Evolutionary conservation across 164 flowering plant genomes (phyloP), one percentile per base, ranked within the genome.

Genomic region (Pachysandra terminalis): DNA sequence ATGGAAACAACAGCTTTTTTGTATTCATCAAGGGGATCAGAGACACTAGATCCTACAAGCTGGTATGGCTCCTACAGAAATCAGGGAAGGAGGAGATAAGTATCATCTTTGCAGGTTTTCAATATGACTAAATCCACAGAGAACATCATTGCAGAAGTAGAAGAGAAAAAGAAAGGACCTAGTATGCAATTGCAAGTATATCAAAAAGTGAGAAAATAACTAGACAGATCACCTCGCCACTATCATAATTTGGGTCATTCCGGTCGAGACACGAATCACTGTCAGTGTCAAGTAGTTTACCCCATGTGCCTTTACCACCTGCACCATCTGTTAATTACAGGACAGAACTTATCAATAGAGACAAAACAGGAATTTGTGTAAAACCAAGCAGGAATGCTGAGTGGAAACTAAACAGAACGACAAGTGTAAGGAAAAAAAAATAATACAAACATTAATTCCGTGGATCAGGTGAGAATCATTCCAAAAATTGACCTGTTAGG

Each of bases 231-330:
- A 90, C 99, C 99, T 96, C 99, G 59, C 95, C 95, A 81, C 99
- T 93, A 75, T 96, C 99, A 75, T 96, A 96, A 80, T 96, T 96
- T 22, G 99, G 99, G 71, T 96, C 99, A 78, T 93, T 93, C 16
- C 93, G 78, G 75, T 96, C 99, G 59, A 93, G 79, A 64, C 82
- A 89, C 9, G 89, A 73, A 41, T 82, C 99, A 73, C 81, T 82
- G 77, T 88, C 96, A 64, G 95, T 88, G 68, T 96, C 99, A 22
- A 96, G 85, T 58, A 93, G 76, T 75, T 87, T 96, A n/a, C 99
- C 99, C 99, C 99, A 96, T 22, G 98, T 93, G 32, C 99, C 99
- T 74, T 93, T 96, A 25, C 99, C 99, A 61, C 99, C 99, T 80
- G 77, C 98, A 48, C 99, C 99, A 82, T 96, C 99, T 96, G 82